These are phyloP conservation scores for Arthroderma sp. DNA, from an alignment of 2,329 filamentous ascomycete species.

Conservation along the genomic window DNA sequence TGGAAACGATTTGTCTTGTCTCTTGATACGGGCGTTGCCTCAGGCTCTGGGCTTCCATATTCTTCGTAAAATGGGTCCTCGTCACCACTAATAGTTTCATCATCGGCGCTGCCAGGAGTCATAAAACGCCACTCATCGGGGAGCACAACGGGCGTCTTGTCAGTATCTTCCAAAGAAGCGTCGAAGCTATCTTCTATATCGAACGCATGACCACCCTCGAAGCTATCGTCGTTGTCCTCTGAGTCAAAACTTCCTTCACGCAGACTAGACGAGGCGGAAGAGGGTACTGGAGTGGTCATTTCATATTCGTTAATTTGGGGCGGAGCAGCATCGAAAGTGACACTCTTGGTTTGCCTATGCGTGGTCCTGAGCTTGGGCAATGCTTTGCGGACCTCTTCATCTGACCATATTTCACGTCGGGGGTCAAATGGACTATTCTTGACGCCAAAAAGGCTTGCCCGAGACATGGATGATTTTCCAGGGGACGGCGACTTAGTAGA, in stretches of 20 bases:
- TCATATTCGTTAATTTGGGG: constrained; percentile 97
- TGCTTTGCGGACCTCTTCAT: constrained; percentile 25
- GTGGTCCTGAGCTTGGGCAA: constrained; percentile 37
- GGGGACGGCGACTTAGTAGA: constrained; percentile 56
- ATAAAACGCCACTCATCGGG: constrained; percentile 88
- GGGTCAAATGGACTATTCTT: constrained; percentile 53
- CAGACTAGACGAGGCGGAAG: constrained; percentile 76
- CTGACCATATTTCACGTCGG: constrained; percentile 55
- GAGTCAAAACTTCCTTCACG: constrained; percentile 89
- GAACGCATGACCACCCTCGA: constrained; percentile 44
- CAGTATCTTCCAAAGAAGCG: constrained; percentile 84
- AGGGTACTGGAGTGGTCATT: constrained; percentile 93
- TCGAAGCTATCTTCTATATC: constrained; percentile 83
- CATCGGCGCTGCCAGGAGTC: constrained; percentile 51
- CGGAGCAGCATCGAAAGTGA: constrained; percentile 88
- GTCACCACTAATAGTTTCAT: constrained; percentile 38
- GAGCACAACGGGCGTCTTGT: constrained; percentile 95
- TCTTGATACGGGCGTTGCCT: constrained; percentile 37
- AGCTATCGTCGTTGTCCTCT: constrained; percentile 55
- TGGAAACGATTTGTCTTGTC: constrained; percentile 25
- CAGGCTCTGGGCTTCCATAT: constrained; percentile 53
- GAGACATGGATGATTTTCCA: constrained; percentile 76
- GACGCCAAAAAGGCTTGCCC: constrained; percentile 44
- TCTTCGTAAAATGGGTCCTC: constrained; percentile 55
- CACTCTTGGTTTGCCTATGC: constrained; percentile 84